Evolutionary conservation across 2,329 filamentous ascomycete species (phyloP).

Genomic region (Dactylonectria macrodidyma): DNA sequence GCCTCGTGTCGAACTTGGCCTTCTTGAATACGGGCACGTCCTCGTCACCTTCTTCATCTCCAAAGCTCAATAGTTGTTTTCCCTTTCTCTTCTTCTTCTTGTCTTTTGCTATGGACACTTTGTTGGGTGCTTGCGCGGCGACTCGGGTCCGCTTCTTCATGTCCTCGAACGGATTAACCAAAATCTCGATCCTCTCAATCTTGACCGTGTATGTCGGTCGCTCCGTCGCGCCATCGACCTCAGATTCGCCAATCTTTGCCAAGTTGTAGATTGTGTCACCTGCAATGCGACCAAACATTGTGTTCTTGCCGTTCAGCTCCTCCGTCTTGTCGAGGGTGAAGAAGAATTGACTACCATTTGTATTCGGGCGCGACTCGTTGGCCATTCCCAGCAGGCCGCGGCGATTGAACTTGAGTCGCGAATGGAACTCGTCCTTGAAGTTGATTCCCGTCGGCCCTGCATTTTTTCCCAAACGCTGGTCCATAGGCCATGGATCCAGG

Average conservation of each 20-base stretch:
- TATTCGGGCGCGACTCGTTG: constrained; percentile 82
- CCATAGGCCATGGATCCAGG: constrained; percentile 80
- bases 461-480: constrained; percentile 74
- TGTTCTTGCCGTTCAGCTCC: constrained; percentile 91
- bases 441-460: constrained; percentile 72
- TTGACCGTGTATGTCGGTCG: constrained; percentile 89
- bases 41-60: constrained; percentile 74
- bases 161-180: constrained; percentile 86
- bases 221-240: constrained; percentile 84
- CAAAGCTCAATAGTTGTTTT: constrained; percentile 86
- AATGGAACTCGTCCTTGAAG: constrained; percentile 91
- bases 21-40: constrained; percentile 77
- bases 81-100: constrained; percentile 81
- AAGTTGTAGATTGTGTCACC: constrained; percentile 98
- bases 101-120: constrained; percentile 61
- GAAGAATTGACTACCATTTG: constrained; percentile 98
- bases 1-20: constrained; percentile 82
- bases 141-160: constrained; percentile 80
- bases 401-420: constrained; percentile 91
- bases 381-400: constrained; percentile 96
- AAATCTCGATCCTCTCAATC: constrained; percentile 80
- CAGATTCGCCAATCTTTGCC: constrained; percentile 91
- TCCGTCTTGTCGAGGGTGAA: constrained; percentile 89
- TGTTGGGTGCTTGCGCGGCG: constrained; percentile 62
- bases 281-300: constrained; percentile 91